Evolutionary conservation across 163 green algal genomes (phyloP).

Genomic region (Picocystis sp.): DNA sequence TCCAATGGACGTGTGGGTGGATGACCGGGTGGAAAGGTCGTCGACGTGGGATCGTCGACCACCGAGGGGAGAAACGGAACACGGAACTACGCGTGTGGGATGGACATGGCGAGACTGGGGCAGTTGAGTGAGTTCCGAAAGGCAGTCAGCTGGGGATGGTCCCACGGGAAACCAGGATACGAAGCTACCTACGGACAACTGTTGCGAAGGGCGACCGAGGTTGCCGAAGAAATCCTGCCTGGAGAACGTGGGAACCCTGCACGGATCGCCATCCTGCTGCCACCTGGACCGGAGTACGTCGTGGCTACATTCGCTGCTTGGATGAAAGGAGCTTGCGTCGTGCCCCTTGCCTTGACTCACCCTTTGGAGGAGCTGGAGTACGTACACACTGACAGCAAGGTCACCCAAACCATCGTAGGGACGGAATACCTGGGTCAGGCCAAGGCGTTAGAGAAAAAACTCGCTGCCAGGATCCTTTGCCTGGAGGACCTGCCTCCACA

Average conservation of each 20-base stretch:
- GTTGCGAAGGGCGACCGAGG: too few species aligned
- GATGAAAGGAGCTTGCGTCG: constrained; percentile 50
- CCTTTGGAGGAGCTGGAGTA: constrained; percentile 58
- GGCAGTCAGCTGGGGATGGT: too few species aligned
- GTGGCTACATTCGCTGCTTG: constrained; percentile 54
- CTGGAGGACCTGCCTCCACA: background rate
- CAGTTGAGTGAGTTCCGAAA: too few species aligned
- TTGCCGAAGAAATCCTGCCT: too few species aligned
- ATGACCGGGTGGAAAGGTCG: too few species aligned
- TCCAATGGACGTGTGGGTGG: too few species aligned
- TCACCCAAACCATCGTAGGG: constrained; percentile 15
- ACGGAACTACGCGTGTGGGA: too few species aligned
- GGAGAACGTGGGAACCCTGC: background rate
- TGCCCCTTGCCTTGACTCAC: constrained; percentile 65
- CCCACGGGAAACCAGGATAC: too few species aligned
- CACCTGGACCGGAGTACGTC: constrained; percentile 30
- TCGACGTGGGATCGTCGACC: too few species aligned
- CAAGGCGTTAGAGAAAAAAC: background rate
- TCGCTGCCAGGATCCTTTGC: background rate
- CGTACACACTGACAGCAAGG: constrained; percentile 40
- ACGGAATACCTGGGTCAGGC: background rate
- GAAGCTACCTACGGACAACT: too few species aligned
- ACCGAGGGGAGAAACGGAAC: too few species aligned
- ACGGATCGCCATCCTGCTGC: constrained; percentile 33
- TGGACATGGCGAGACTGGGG: too few species aligned